Base-by-base conservation (phyloP, 345 rosid species). In the Syzygium aqueum region DNA sequence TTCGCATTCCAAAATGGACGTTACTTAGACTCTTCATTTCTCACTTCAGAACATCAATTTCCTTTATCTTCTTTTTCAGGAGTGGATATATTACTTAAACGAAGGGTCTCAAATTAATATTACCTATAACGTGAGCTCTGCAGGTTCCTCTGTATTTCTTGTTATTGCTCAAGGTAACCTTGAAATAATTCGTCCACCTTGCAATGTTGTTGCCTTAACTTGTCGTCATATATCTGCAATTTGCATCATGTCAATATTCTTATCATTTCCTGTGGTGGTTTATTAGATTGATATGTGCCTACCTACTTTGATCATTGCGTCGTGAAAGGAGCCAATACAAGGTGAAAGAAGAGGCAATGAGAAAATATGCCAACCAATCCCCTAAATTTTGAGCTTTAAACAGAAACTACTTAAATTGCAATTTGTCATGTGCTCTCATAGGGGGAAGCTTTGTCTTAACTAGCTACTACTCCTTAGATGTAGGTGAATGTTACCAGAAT, bases 101-200 rank as follows among this genome's bases (percentile, higher is more conserved):
- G 88, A 90, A 89, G 98, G 98, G 22, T 96, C 98, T 85, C 95
- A 94, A 53, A 87, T 97, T 23, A 95, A 93, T 88, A 93, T 97
- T 86, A 91, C 95, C 46, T 96, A 95, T 89, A 89, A 80, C 15
- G 92, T 96, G 89, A 94, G 90, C 88, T 91, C 95, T 85, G 40
- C 88, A 6, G 87, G 91, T 88, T 94, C 98, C 73, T 94, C 97
- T 65, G 87, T 95, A 54, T 95, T 92, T 85, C 95, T 97, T 84
- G 88, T 96, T 83, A 90, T 97, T 89, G 98, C 99, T 59, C 92
- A 97, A 95, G 99, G 99, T 97, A 94, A 53, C 85, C 53, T 54
- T 6, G 25, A 73, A 73, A 43, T 40, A 33, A 37, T 73, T 37
- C 15, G 4, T 43, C 82, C 49, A 73, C 27, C 49, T 15, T 37